Evolutionary conservation across 208 protist genomes (phyloP).

Genomic region (Wallacemonas sp.): DNA sequence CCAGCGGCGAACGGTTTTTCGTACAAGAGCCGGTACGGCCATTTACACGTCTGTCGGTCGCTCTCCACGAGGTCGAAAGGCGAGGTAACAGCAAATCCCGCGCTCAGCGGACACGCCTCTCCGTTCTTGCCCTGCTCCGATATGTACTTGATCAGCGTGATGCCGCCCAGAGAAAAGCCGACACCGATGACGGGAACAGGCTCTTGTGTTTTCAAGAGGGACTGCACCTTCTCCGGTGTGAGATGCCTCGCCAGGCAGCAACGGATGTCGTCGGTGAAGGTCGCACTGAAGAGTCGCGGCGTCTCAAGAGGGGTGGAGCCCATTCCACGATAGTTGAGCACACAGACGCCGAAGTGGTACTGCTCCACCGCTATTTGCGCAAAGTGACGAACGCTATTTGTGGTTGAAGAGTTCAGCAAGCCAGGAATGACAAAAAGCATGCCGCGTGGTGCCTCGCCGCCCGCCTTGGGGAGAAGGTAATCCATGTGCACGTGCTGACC

Average conservation of each 20-base stretch:
- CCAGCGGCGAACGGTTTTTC: slow-evolving; percentile 13
- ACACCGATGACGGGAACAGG: slow-evolving; percentile 26
- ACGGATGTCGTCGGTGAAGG: slow-evolving; percentile 56
- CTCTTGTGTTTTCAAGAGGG: slow-evolving; percentile 13
- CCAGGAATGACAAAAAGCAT: slow-evolving; percentile 42
- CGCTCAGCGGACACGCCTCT: slow-evolving; percentile 9
- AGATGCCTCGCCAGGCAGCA: slow-evolving; percentile 31
- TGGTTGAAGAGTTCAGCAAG: slow-evolving; percentile 18
- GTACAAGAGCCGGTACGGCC: slow-evolving; percentile 18
- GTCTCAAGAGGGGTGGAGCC: slow-evolving; percentile 48
- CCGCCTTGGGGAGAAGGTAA: slow-evolving; percentile 24
- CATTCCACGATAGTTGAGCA: slow-evolving; percentile 57
- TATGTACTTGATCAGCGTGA: slow-evolving; percentile 30
- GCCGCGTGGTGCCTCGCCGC: background rate
- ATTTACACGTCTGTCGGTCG: slow-evolving; percentile 12
- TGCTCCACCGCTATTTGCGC: slow-evolving; percentile 3
- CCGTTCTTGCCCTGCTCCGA: slow-evolving; percentile 26
- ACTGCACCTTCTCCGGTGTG: slow-evolving; percentile 25
- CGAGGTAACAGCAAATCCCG: slow-evolving; percentile 26
- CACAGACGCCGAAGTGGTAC: slow-evolving; percentile 28
- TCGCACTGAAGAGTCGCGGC: slow-evolving; percentile 46
- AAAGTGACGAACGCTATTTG: slow-evolving; percentile 22
- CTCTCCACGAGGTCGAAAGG: slow-evolving; percentile 24
- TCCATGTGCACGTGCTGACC: slow-evolving; percentile 53
- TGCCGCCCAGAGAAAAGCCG: slow-evolving; percentile 38